Conservation (phyloP, 306 rosid genomes). For the Trifolium subterraneum region DNA sequence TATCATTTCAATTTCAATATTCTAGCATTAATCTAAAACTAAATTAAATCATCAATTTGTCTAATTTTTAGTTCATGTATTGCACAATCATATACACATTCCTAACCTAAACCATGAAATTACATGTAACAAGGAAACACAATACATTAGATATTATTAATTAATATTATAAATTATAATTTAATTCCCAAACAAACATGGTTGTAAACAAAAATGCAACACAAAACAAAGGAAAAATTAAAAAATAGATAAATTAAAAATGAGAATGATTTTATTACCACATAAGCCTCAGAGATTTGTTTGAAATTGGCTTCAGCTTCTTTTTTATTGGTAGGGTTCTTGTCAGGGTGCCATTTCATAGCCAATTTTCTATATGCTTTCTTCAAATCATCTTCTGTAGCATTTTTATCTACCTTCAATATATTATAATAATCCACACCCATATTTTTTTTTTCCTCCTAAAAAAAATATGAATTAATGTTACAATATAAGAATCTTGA, state of each 20-base stretch:
- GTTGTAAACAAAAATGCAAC: too few species aligned
- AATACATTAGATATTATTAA: background rate
- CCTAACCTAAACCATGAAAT: background rate
- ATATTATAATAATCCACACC: slow-evolving; percentile 86
- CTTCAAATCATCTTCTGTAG: slow-evolving; percentile 91
- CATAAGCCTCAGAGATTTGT: slow-evolving; percentile 95
- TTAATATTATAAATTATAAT: background rate
- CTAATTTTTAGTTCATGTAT: background rate
- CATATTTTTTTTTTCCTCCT: slow-evolving; percentile 47
- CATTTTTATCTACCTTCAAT: slow-evolving; percentile 75
- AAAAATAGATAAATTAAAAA: background rate
- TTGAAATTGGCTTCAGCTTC: slow-evolving; percentile 98
- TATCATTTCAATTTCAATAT: background rate
- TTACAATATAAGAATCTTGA: slow-evolving; percentile 40
- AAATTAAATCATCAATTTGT: too few species aligned
- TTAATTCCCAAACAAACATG: background rate
- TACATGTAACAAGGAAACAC: background rate
- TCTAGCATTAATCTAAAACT: background rate
- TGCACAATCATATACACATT: slow-evolving; percentile 5
- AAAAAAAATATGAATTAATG: background rate
- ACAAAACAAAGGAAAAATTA: background rate
- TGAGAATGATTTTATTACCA: slow-evolving; percentile 56
- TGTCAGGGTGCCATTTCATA: slow-evolving; percentile 99
- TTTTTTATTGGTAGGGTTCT: slow-evolving; percentile 79
- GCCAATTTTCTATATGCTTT: slow-evolving; percentile 88